phyloP scores from a whole-genome alignment of 2,329 filamentous ascomycete genomes.

The Penicillium sp. region DNA sequence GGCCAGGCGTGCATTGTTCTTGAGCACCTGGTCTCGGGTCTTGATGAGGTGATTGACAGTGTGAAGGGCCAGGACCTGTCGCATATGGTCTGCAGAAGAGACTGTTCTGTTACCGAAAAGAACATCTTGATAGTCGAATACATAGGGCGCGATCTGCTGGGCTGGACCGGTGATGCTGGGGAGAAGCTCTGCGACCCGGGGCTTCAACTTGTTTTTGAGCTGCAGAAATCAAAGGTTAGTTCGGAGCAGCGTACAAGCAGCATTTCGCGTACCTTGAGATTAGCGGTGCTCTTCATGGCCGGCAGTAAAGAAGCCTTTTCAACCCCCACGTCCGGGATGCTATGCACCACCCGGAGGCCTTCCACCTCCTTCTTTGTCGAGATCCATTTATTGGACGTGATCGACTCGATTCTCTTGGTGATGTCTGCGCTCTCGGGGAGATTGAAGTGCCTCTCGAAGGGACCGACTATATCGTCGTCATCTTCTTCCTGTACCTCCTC shows the following conservation, averaged over 20 bases:
- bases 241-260: neutral
- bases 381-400: slow-evolving; percentile 48
- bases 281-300: slow-evolving; percentile 28
- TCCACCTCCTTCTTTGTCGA: slow-evolving; percentile 38
- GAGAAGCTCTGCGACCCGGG: slow-evolving; percentile 51
- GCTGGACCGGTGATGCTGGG: slow-evolving; percentile 58
- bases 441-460: slow-evolving; percentile 77
- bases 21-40: slow-evolving; percentile 83
- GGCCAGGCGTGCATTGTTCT: slow-evolving; percentile 77
- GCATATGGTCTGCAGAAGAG: slow-evolving; percentile 62
- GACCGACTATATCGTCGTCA: slow-evolving; percentile 53
- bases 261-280: slow-evolving; percentile 33
- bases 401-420: slow-evolving; percentile 46
- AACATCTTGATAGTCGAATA: slow-evolving; percentile 80
- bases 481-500: slow-evolving; percentile 31
- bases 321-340: slow-evolving; percentile 28
- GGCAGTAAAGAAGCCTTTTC: slow-evolving; percentile 24
- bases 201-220: slow-evolving; percentile 65
- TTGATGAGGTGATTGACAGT: slow-evolving; percentile 90
- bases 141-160: slow-evolving; percentile 60
- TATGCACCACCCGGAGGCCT: slow-evolving; percentile 29
- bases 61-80: slow-evolving; percentile 72
- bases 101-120: slow-evolving; percentile 68
- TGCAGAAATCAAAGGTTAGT: slow-evolving; percentile 42
- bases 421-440: slow-evolving; percentile 59